These are phyloP conservation scores for Euphrasia confusa DNA, from an alignment of 257 asterid genomes.

Conservation along the genomic window DNA sequence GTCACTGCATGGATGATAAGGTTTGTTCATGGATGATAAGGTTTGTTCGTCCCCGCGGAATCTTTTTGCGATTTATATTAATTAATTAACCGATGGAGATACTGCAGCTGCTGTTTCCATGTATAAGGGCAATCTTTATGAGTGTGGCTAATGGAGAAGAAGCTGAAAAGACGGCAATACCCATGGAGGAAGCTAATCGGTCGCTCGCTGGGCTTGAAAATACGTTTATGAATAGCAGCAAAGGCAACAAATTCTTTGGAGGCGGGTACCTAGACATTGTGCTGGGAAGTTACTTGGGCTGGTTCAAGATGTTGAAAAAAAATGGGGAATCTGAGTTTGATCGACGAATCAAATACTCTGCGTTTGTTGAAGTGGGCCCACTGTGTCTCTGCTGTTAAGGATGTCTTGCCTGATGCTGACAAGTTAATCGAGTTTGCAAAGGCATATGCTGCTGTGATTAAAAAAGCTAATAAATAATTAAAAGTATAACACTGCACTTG, in stretches of 20 bases:
- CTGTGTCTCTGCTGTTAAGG: constrained; percentile 29
- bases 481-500: no score
- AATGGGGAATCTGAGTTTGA: constrained; percentile 12
- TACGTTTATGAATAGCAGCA: constrained; percentile 34
- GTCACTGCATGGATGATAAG: no score
- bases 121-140: background rate
- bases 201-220: constrained; percentile 31
- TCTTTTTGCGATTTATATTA: no score
- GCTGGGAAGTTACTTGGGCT: constrained; percentile 32
- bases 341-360: constrained; percentile 32
- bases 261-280: constrained; percentile 53
- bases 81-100: no score
- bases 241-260: constrained; percentile 39
- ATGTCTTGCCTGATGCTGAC: constrained; percentile 29
- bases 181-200: constrained; percentile 13
- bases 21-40: constrained; percentile 22
- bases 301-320: constrained; percentile 28
- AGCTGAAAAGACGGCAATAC: constrained; percentile 9
- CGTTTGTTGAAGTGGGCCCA: constrained; percentile 37
- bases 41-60: no score
- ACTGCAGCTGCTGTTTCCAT: constrained; percentile 12
- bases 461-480: background rate
- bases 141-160: constrained; percentile 20
- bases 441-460: background rate
- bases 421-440: constrained; percentile 23